Evolutionary conservation across 2,329 filamentous ascomycete genomes (phyloP), one percentile per base, ranked within the genome.

Genomic region (Sporothrix variecibatus): DNA sequence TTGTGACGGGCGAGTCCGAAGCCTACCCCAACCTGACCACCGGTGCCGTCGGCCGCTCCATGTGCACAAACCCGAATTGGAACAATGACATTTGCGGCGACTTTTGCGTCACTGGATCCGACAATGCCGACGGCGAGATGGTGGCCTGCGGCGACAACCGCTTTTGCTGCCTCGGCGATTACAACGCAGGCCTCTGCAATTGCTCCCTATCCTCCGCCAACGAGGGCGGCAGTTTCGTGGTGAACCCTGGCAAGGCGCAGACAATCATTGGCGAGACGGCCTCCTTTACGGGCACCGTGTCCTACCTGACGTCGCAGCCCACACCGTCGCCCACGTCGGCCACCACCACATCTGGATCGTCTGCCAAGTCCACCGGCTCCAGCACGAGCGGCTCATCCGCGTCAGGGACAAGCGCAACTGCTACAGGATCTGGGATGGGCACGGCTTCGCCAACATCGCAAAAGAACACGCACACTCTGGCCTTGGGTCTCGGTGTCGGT

Each of bases 41-140:
- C 0, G 77, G 77, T n/a, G 75, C 76, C 15, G 77, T 77, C 17
- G 69, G 71, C 28, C 74, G 78, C 9, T 75, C 73, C 28, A 77
- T 78, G 26, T 80, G 79, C 72, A 79, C 79, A 15, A 76, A 77
- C 49, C 78, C 76, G 31, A 28, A 72, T 38, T 80, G 79, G 79
- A 75, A 76, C 38, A 78, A 77, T 72, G 58, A 72, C 2, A 74
- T 76, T 49, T 79, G 79, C 40, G 79, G 79, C 26, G 72, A 76
- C 12, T 74, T 75, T 28, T 79, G 78, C 64, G 56, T 79, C 23
- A 64, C 34, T 28, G 53, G 40, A 74, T 71, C 72, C 53, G 58
- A 34, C n/a, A 71, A 75, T 31, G 60, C 43, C 56, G 67, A 76
- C 40, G 78, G 77, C 23, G 46, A 73, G 15, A 75, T 79, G 12